Conservation (phyloP, 345 rosid species). For the Linum lewisii region DNA sequence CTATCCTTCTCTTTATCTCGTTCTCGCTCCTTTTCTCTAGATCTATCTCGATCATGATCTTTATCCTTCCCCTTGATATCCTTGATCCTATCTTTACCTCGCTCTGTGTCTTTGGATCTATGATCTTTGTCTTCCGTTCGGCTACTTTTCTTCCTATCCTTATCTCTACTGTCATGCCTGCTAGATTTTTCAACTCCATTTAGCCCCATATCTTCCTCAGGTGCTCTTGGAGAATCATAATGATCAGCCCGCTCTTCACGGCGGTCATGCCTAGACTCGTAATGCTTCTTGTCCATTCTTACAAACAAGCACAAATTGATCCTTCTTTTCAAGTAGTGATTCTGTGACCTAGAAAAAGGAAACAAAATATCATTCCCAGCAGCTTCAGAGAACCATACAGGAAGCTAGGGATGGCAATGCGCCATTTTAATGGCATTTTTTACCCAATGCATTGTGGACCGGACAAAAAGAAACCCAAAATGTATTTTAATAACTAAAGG, state of each 20-base stretch:
- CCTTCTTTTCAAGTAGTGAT: too few relatives aligned
- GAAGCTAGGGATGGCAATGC: too few relatives aligned
- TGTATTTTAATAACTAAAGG: too few relatives aligned
- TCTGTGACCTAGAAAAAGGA: too few relatives aligned
- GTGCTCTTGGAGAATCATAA: constrained; percentile 9
- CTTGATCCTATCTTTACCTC: constrained; percentile 18
- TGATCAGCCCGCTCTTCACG: constrained; percentile 7
- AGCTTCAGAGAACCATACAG: too few relatives aligned
- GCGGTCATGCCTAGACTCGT: constrained; percentile 1
- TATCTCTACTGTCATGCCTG: constrained; percentile 17
- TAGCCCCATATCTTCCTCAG: constrained; percentile 10
- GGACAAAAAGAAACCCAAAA: too few relatives aligned
- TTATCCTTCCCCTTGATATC: constrained; percentile 15
- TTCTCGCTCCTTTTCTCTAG: constrained; percentile 27
- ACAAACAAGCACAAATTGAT: too few relatives aligned
- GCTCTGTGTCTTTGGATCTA: constrained; percentile 16
- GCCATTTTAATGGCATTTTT: too few relatives aligned
- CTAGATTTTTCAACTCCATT: constrained; percentile 14
- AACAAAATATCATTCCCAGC: too few relatives aligned
- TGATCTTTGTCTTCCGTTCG: constrained; percentile 12
- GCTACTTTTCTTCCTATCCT: constrained; percentile 19
- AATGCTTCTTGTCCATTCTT: neutral
- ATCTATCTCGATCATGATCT: constrained; percentile 14
- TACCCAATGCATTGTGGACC: too few relatives aligned
- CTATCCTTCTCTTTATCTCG: constrained; percentile 32